phyloP scores from a whole-genome alignment of 225 moss, liverwort and hornwort genomes.

The Physcomitrium patens region DNA sequence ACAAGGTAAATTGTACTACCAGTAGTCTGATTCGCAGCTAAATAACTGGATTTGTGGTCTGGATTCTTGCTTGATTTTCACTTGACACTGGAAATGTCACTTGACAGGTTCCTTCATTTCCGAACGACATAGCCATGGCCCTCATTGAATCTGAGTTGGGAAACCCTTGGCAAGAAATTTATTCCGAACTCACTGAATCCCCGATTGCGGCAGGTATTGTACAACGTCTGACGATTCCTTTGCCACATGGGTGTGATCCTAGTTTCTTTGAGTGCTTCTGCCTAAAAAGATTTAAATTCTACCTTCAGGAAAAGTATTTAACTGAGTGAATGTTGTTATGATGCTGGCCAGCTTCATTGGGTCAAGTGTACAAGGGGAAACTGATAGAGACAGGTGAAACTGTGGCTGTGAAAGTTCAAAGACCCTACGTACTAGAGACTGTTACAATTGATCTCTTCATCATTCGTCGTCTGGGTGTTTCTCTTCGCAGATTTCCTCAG shows the following conservation, averaged over 20 bases:
- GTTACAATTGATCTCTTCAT: constrained; percentile 97
- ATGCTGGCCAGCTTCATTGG: constrained; percentile 80
- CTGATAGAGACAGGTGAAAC: constrained; percentile 85
- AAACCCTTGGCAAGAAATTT: constrained; percentile 88
- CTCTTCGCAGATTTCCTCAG: constrained; percentile 94
- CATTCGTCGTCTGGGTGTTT: constrained; percentile 84
- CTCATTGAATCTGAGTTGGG: constrained; percentile 89
- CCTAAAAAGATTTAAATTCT: background rate
- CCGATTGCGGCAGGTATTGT: constrained; percentile 94
- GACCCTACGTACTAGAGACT: constrained; percentile 94
- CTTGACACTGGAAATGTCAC: background rate
- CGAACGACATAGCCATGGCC: constrained; percentile 86
- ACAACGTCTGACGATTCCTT: background rate
- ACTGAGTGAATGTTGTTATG: constrained; percentile 14
- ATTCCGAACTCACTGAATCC: constrained; percentile 83
- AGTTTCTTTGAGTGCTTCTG: constrained; percentile 6
- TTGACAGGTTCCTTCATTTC: constrained; percentile 92
- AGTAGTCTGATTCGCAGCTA: constrained; percentile 10
- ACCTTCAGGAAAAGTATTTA: constrained; percentile 12
- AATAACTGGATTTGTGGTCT: background rate
- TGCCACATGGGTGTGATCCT: background rate
- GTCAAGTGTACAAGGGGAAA: constrained; percentile 97
- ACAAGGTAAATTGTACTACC: constrained; percentile 63
- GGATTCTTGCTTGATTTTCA: background rate
- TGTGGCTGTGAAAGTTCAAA: constrained; percentile 97